phyloP scores from a whole-genome alignment of 208 protist genomes.

The Crithidia expoeki region DNA sequence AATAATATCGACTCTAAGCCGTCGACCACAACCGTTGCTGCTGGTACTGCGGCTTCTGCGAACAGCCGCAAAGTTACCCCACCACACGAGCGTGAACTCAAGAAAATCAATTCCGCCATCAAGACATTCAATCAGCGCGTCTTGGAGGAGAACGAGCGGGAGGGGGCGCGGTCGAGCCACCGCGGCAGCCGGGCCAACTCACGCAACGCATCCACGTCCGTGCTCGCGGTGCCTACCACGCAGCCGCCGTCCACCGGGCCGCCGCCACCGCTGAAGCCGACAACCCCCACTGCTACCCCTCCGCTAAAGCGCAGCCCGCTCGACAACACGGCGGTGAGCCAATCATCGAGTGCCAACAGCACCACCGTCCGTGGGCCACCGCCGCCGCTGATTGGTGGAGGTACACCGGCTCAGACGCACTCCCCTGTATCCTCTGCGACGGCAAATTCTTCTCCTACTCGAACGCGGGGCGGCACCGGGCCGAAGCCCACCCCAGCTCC shows the following conservation, averaged over 20 bases:
- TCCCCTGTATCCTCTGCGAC: background rate
- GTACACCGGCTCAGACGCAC: background rate
- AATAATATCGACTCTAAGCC: background rate
- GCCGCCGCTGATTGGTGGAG: background rate
- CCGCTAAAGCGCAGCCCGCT: background rate
- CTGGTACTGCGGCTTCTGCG: background rate
- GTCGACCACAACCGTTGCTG: background rate
- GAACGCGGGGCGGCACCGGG: background rate
- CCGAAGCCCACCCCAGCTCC: background rate
- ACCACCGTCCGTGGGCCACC: background rate
- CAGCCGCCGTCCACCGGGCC: constrained; percentile 3
- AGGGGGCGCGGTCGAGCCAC: background rate
- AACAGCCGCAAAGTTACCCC: background rate
- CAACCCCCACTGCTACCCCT: background rate
- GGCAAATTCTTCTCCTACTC: background rate
- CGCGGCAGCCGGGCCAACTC: constrained; percentile 9
- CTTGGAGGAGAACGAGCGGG: constrained; percentile 16
- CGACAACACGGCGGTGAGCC: background rate
- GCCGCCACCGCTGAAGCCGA: background rate
- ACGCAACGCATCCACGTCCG: background rate
- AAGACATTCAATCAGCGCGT: constrained; percentile 26
- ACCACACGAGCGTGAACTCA: background rate
- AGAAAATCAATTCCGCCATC: constrained; percentile 11
- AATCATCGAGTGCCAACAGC: background rate
- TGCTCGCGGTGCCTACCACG: background rate